Percentiles rank a stretch among this genome's conserved stretches.
phyloP scores from a whole-genome alignment of 1,284 basidiomycete genomes.

The Cystobasidium sp. region DNA sequence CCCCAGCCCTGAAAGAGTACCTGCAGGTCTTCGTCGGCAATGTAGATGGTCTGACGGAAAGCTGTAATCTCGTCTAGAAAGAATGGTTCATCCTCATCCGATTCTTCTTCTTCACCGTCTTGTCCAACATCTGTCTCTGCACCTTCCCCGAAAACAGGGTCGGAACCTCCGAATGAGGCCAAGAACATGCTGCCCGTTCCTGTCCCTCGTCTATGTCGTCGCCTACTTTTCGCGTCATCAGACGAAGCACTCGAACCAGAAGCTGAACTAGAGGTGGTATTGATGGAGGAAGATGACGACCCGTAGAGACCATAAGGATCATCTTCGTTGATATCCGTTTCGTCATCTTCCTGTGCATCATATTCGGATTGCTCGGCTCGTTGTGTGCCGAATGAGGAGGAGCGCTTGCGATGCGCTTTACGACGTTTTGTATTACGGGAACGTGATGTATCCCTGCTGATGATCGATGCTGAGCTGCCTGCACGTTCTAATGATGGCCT shows the following conservation, averaged over 20 bases:
- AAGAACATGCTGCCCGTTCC: slow-evolving; percentile 46
- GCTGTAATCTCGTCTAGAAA: slow-evolving; percentile 47
- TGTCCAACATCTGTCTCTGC: slow-evolving; percentile 65
- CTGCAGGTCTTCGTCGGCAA: slow-evolving; percentile 88
- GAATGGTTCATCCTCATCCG: slow-evolving; percentile 51
- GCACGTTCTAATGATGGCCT: slow-evolving; percentile 27
- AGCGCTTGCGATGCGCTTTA: slow-evolving; percentile 20
- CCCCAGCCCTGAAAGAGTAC: slow-evolving; percentile 91
- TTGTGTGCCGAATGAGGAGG: slow-evolving; percentile 13
- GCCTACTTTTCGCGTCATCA: slow-evolving; percentile 43
- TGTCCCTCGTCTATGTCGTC: slow-evolving; percentile 36
- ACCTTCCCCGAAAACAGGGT: slow-evolving; percentile 78
- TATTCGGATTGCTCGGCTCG: slow-evolving; percentile 10
- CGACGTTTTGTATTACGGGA: slow-evolving; percentile 18
- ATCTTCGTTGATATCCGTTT: slow-evolving; percentile 48
- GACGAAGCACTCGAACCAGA: slow-evolving; percentile 39
- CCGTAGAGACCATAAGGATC: slow-evolving; percentile 54
- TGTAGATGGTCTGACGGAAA: slow-evolving; percentile 76
- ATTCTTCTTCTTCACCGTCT: slow-evolving; percentile 54
- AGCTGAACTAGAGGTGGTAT: slow-evolving; percentile 43
- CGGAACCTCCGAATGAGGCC: slow-evolving; percentile 57
- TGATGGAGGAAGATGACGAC: slow-evolving; percentile 46
- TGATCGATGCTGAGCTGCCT: slow-evolving; percentile 20
- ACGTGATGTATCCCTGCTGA: slow-evolving; percentile 9
- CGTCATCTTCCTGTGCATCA: slow-evolving; percentile 15